Evolutionary conservation across 768 basidiomycete species (phyloP), one percentile per base, ranked within the genome.

Genomic region (Kwoniella dendrophila): DNA sequence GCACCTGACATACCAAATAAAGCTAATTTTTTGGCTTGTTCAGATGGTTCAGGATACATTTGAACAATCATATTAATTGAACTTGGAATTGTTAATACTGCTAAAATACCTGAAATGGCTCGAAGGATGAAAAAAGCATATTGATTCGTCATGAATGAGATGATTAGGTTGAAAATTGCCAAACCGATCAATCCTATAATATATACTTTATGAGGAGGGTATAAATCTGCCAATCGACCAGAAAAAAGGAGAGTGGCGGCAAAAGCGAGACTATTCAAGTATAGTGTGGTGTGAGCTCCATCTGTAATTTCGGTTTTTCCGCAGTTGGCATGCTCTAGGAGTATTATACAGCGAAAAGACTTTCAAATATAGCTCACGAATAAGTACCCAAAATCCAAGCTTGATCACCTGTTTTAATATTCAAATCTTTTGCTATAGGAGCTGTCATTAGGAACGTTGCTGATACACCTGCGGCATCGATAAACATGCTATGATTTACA

Each of bases 111-210:
- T 0, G 70, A 69, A 27, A 78, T 52, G 4, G 77, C 72, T 48
- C 77, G 69, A 2, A 78, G 67, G 56, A 77, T 63, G 50, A 72
- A 74, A 59, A 78, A 72, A 5, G 73, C 71, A 49, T 70, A 69
- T 55, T 70, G 55, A 59, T 77, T 59, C 20, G 45, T 64, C 69
- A 72, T 71, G 63, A 73, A 76, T 3, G 68, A 71, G 43, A 73
- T 70, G 67, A 71, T 68, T 24, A 78, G 62, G 56, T 70, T 73
- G 70, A 76, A 70, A 40, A 74, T 47, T 22, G 72, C 72, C 30
- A 78, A 58, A 38, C 69, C 70, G 50, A 70, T 52, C 63, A 78
- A 76, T 4, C 76, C 76, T 45, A 68, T 41, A 33, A 64, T 71
- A 66, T 71, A 78, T n/a, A 74, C 58, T 41, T 62, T 54, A 38